Evolutionary conservation across 768 basidiomycete species (phyloP).

Genomic region (Holtermanniella nyarrowii): DNA sequence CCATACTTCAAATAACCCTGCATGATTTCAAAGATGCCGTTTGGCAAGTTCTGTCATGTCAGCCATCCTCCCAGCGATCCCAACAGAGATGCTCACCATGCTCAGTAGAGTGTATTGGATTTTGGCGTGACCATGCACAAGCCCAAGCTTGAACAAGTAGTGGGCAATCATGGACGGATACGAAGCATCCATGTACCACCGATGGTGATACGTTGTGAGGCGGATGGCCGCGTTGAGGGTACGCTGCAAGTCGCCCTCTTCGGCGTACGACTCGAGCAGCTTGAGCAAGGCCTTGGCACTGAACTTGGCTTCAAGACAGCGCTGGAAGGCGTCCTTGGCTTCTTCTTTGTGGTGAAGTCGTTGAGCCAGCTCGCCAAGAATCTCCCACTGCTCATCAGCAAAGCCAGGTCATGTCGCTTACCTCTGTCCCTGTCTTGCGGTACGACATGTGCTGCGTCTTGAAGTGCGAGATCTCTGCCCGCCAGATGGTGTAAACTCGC

Average conservation of each 20-base stretch:
- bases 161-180: conserved; percentile 85
- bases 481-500: conserved; percentile 96
- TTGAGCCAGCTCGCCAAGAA: conserved; percentile 82
- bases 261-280: conserved; percentile 90
- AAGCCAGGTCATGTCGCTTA: conserved; percentile 2
- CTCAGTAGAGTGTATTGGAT: conserved; percentile 85
- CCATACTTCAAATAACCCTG: conserved; percentile 83
- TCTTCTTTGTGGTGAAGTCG: conserved; percentile 97
- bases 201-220: conserved; percentile 75
- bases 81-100: conserved; percentile 51
- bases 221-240: conserved; percentile 85
- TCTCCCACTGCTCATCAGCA: conserved; percentile 60
- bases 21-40: conserved; percentile 84
- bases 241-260: conserved; percentile 85
- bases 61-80: background rate
- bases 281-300: conserved; percentile 87
- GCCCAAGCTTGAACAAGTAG: conserved; percentile 84
- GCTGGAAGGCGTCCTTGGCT: conserved; percentile 93
- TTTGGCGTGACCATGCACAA: conserved; percentile 85
- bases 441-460: conserved; percentile 98
- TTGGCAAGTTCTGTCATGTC: conserved; percentile 52
- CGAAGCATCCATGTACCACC: conserved; percentile 46
- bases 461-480: conserved; percentile 96
- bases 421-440: conserved; percentile 83
- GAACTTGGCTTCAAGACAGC: conserved; percentile 81